Percentiles rank a stretch among this genome's conserved stretches.
Conservation (phyloP, 2,329 filamentous ascomycete species). For the Chalaropsis thielavioides region DNA sequence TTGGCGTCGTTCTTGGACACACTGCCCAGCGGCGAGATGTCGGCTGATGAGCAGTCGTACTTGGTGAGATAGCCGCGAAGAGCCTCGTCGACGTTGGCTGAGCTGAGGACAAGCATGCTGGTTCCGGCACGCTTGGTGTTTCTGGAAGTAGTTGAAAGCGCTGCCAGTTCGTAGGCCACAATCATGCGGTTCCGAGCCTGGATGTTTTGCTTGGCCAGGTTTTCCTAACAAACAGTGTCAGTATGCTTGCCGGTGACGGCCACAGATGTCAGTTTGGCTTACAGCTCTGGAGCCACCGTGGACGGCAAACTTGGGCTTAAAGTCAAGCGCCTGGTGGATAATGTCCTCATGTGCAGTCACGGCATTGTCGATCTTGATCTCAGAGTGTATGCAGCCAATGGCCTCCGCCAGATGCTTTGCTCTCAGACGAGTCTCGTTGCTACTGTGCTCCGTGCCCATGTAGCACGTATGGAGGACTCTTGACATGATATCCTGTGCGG, state of each 20-base stretch:
- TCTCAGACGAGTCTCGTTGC: conserved; percentile 41
- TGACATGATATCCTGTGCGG: conserved; percentile 42
- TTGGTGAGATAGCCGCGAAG: conserved; percentile 38
- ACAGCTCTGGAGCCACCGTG: conserved; percentile 39
- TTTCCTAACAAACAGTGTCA: conserved; percentile 28
- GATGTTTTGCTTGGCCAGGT: conserved; percentile 52
- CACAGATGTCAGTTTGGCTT: not conserved
- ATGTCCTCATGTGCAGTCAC: conserved; percentile 38
- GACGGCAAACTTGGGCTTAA: conserved; percentile 32
- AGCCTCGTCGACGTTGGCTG: conserved; percentile 43
- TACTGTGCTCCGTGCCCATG: conserved; percentile 48
- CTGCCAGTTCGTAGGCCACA: conserved; percentile 47
- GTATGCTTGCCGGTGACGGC: not conserved
- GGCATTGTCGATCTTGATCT: conserved; percentile 58
- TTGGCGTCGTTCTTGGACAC: conserved; percentile 50
- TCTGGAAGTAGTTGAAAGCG: conserved; percentile 45
- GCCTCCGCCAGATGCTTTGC: conserved; percentile 44
- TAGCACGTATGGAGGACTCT: conserved; percentile 30
- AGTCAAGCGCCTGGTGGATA: conserved; percentile 22
- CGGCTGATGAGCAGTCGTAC: conserved; percentile 27
- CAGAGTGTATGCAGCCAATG: conserved; percentile 58
- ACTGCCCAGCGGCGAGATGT: conserved; percentile 42
- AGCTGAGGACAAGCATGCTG: conserved; percentile 47
- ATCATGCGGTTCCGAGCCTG: conserved; percentile 53
- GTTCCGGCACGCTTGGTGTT: conserved; percentile 36